Conservation (phyloP, 371 early-diverging fungal genomes). For the Apophysomyces variabilis region DNA sequence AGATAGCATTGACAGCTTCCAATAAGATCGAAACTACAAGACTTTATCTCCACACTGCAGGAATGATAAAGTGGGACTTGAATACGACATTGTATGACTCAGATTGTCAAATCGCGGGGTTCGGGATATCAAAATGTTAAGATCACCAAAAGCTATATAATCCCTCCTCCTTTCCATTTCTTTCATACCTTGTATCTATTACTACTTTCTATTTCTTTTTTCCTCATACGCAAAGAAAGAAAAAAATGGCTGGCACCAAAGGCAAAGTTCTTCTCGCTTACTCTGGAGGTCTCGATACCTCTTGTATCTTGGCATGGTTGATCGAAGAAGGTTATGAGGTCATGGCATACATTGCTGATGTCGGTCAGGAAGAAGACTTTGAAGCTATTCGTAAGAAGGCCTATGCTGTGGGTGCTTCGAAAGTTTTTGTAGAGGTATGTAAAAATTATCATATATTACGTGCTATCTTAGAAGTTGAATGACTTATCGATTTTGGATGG, state of each 20-base stretch:
- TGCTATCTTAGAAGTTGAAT: background rate
- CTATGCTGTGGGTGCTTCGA: slow-evolving; percentile 88
- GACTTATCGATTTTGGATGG: background rate
- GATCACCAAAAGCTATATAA: slow-evolving; percentile 5
- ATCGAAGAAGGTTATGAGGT: slow-evolving; percentile 98
- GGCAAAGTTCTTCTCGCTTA: slow-evolving; percentile 95
- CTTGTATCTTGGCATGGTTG: slow-evolving; percentile 97
- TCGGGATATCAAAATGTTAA: background rate
- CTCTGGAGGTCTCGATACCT: slow-evolving; percentile 98
- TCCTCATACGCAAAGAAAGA: background rate
- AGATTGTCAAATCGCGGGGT: slow-evolving; percentile 12
- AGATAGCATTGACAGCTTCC: no score
- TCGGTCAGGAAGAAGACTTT: slow-evolving; percentile 98
- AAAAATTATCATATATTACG: background rate
- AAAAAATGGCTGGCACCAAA: slow-evolving; percentile 59
- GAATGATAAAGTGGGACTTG: no score
- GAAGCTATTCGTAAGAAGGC: slow-evolving; percentile 93
- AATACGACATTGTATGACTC: slow-evolving; percentile 1
- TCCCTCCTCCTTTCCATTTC: background rate
- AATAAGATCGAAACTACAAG: no score
- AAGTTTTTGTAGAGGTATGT: slow-evolving; percentile 90
- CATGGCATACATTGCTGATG: slow-evolving; percentile 95
- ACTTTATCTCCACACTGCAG: no score
- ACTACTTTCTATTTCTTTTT: background rate
- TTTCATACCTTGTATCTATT: background rate